Base-by-base conservation (phyloP, 495 filamentous ascomycete genomes). In the Hypoxylon rickii region DNA sequence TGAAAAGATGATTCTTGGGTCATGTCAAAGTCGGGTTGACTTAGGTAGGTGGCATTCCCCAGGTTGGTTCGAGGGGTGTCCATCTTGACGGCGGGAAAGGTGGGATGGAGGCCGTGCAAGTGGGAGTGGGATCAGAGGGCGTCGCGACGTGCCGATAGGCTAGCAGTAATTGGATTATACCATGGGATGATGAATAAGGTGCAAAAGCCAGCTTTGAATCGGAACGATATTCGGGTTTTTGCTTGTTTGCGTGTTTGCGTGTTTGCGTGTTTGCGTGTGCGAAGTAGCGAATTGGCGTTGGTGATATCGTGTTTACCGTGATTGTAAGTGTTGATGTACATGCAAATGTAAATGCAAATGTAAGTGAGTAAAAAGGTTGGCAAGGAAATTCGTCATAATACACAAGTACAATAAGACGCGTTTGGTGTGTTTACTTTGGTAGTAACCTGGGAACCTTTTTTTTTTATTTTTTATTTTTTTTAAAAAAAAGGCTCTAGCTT, bases 1-100 rank as follows among this genome's bases (percentile, higher is more conserved):
- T 86, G 82, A 53, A 97, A 95, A 3, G 92, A 94, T 32, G 89
- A 81, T 64, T 91, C 89, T 29, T 87, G 84, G 26, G 89, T 92
- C 32, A 88, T 82, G 65, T 92, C 88, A 49, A 93, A 82, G 50
- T 90, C 86, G 51, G 83, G 82, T 58, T 83, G 83, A 44, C 82
- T 86, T 49, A 93, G 76, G 69, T 84, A 90, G 58, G 89, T 93
- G 73, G 81, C 83, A 80, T 95, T 88, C 57, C 87, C 89, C 34
- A 84, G 67, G 70, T 90, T 86, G 51, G 88, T 91, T 61, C 86
- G 82, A 63, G 89, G 90, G 49, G 89, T 90, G 72, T 90, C 88
- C 70, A 93, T 69, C 46, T 53, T 46, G 45, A 37, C 42, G 56
- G 51, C 24, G 43, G 43, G 33, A 43, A 37, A 45, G 48, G 52